These are phyloP conservation scores for Cladosporium sp. DNA, from an alignment of 2,329 filamentous ascomycete genomes.

Conservation along the genomic window DNA sequence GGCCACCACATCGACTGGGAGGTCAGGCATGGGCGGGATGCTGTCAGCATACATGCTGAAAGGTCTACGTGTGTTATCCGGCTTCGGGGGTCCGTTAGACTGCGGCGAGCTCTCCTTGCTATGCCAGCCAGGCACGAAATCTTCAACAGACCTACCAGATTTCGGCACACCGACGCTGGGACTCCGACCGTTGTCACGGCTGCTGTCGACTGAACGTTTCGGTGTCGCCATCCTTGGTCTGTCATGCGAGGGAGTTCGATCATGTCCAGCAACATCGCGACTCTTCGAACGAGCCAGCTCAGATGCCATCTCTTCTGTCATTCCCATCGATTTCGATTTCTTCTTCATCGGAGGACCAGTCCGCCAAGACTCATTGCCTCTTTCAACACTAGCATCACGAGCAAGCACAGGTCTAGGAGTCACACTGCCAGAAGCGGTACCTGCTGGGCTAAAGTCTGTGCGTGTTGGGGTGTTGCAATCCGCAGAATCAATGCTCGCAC, in stretches of 20 bases:
- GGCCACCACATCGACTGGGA: slow-evolving; percentile 32
- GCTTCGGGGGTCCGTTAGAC: slow-evolving; percentile 15
- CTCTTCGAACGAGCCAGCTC: slow-evolving; percentile 30
- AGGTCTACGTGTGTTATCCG: slow-evolving; percentile 9
- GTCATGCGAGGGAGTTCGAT: slow-evolving; percentile 4
- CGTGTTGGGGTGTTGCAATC: slow-evolving; percentile 16
- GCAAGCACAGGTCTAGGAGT: background rate
- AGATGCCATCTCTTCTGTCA: slow-evolving; percentile 27
- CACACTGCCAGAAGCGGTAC: background rate
- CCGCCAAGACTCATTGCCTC: slow-evolving; percentile 13
- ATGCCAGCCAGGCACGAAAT: slow-evolving; percentile 32
- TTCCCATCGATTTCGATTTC: slow-evolving; percentile 24
- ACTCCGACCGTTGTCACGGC: slow-evolving; percentile 4
- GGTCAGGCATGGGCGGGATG: slow-evolving; percentile 34
- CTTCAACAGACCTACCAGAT: slow-evolving; percentile 28
- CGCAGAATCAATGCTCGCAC: slow-evolving; percentile 14
- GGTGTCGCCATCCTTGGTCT: slow-evolving; percentile 19
- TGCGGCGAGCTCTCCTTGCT: slow-evolving; percentile 26
- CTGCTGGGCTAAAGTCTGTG: slow-evolving; percentile 1
- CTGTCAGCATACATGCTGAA: slow-evolving; percentile 27
- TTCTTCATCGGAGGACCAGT: slow-evolving; percentile 7
- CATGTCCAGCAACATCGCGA: slow-evolving; percentile 23
- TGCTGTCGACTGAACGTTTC: slow-evolving; percentile 11
- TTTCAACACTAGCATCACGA: background rate
- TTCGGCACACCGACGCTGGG: slow-evolving; percentile 19